A percentile compares a stretch with the other conserved stretches of the same genome.
phyloP scores from a whole-genome alignment of 495 filamentous ascomycete genomes.

The Podospora tetraspora region DNA sequence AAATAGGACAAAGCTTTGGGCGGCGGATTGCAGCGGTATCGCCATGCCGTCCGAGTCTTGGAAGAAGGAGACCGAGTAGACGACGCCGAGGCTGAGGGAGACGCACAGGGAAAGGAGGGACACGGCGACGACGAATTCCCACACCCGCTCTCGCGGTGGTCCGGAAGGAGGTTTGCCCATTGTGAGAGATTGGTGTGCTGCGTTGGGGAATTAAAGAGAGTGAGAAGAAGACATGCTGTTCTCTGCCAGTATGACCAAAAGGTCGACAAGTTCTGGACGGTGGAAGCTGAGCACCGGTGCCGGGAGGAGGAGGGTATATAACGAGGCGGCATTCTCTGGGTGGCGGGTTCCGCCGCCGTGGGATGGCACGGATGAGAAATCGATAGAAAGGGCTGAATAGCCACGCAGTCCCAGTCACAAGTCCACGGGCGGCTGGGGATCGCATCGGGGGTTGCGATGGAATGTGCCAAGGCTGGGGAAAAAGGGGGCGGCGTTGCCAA shows the following conservation, averaged over 20 bases:
- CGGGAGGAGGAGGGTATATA: not conserved
- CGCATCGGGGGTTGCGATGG: not conserved
- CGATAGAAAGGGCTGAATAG: not conserved
- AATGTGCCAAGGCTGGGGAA: not conserved
- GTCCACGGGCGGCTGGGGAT: not conserved
- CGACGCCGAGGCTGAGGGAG: not conserved
- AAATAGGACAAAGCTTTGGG: not conserved
- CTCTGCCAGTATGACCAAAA: not conserved
- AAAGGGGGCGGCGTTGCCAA: not conserved
- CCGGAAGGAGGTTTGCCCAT: not conserved
- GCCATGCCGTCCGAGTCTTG: not conserved
- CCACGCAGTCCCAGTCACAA: not conserved
- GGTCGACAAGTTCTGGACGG: not conserved
- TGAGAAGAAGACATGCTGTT: not conserved
- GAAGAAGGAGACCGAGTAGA: not conserved
- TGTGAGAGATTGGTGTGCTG: not conserved
- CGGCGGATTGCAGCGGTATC: not conserved
- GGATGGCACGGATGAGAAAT: not conserved
- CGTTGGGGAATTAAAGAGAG: not conserved
- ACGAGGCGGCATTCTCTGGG: not conserved
- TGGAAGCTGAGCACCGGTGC: not conserved
- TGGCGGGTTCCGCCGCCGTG: not conserved
- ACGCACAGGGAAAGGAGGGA: not conserved
- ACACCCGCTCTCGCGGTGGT: not conserved
- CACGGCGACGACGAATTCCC: not conserved